phyloP scores from a whole-genome alignment of 306 rosid genomes.

The Cotoneaster glaucophyllus region DNA sequence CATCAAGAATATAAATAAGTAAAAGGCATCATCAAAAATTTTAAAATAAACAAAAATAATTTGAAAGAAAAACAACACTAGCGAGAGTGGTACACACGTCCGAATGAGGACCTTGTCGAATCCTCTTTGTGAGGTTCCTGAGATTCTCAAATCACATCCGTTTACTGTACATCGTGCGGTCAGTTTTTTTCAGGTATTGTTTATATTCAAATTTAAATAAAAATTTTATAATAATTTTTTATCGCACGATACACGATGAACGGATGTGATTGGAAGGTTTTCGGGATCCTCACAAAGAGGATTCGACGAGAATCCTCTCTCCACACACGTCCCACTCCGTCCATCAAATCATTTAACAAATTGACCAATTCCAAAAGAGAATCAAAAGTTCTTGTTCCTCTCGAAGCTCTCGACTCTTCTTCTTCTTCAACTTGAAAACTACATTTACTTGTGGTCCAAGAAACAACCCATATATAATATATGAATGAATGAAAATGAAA shows the following conservation, averaged over 20 bases:
- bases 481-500: neutral
- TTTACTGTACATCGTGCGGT: rapidly evolving
- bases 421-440: neutral
- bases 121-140: no score
- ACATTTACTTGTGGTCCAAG: neutral
- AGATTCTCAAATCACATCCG: no score
- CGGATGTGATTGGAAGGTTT: no score
- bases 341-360: neutral
- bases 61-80: neutral
- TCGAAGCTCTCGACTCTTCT: neutral
- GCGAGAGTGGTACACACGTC: neutral
- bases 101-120: no score
- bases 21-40: neutral
- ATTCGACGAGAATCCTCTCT: no score
- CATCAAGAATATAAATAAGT: neutral
- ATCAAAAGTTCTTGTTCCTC: neutral
- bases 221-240: no score
- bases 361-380: neutral
- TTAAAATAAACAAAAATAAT: neutral
- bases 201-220: no score
- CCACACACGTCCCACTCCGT: neutral
- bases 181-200: rapidly evolving
- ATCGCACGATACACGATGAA: no score
- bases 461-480: neutral
- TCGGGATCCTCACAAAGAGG: no score